A percentile compares a stretch with the other conserved stretches of the same genome.
Evolutionary conservation across 1,139 yeast genomes (phyloP).

Genomic region (Yamadazyma epiphylla): DNA sequence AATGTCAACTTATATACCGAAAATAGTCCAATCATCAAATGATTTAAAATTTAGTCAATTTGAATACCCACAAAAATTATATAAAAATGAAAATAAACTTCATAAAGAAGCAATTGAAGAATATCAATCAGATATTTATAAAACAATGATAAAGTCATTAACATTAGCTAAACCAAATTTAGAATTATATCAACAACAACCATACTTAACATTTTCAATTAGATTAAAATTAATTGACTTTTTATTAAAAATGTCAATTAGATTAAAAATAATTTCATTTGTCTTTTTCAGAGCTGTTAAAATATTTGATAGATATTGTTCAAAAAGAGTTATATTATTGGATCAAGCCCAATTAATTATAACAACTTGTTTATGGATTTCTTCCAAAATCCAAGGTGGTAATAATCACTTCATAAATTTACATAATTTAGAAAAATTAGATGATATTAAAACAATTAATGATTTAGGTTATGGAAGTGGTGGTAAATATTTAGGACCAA

Average conservation of each 20-base stretch:
- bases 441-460: conserved; percentile 30
- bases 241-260: conserved; percentile 52
- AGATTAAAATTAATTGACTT: conserved; percentile 55
- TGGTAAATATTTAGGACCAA: conserved; percentile 61
- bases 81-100: conserved; percentile 44
- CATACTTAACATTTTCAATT: conserved; percentile 50
- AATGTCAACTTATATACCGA: conserved; percentile 1
- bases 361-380: conserved; percentile 65
- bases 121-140: conserved; percentile 49
- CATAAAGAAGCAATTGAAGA: conserved; percentile 49
- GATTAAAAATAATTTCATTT: conserved; percentile 58
- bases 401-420: conserved; percentile 63
- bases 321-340: conserved; percentile 56
- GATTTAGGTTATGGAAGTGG: conserved; percentile 50
- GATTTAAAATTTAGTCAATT: conserved; percentile 23
- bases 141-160: conserved; percentile 31
- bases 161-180: conserved; percentile 44
- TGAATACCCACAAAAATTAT: conserved; percentile 48
- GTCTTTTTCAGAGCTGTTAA: conserved; percentile 57
- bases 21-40: conserved; percentile 4
- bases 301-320: conserved; percentile 63
- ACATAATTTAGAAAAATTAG: conserved; percentile 25
- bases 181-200: conserved; percentile 58
- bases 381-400: conserved; percentile 65
- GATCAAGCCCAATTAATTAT: conserved; percentile 63